Evolutionary conservation across 78 protist species (phyloP).

Genomic region (Creolimax fragrantissima): DNA sequence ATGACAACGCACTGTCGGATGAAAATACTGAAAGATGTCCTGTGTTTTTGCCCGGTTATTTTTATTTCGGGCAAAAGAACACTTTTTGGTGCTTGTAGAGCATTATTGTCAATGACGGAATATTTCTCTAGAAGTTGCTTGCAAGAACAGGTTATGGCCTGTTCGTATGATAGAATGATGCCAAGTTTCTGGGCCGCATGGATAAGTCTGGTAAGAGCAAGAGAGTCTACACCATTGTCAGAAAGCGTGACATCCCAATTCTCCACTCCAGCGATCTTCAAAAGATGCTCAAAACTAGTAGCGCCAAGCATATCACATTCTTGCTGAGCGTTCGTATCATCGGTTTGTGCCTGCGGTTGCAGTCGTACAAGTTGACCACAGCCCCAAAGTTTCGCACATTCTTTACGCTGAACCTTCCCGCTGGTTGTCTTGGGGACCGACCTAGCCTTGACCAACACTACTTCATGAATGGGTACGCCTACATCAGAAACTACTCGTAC

Average conservation of each 20-base stretch:
- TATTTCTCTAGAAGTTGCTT: no score
- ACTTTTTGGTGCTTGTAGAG: no score
- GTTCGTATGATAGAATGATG: no score
- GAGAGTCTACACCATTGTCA: not conserved
- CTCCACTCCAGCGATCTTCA: not conserved
- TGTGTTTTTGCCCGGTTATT: no score
- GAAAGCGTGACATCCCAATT: not conserved
- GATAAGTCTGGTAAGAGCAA: no score
- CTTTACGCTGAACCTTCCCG: not conserved
- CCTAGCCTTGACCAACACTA: not conserved
- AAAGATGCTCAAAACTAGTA: not conserved
- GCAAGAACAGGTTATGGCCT: no score
- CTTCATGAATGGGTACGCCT: not conserved
- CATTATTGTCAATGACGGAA: no score
- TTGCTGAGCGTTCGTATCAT: not conserved
- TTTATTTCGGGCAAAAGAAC: no score
- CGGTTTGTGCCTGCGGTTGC: not conserved
- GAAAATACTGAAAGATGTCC: not conserved
- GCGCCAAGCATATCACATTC: not conserved
- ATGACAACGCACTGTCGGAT: not conserved
- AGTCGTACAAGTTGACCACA: not conserved
- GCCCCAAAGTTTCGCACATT: not conserved
- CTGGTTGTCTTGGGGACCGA: slow-evolving; percentile 8
- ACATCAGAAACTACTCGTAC: not conserved
- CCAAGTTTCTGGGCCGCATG: no score